Base-by-base conservation (phyloP, 202 grass and related monocot genomes). In the Schoenoplectus tabernaemontani region DNA sequence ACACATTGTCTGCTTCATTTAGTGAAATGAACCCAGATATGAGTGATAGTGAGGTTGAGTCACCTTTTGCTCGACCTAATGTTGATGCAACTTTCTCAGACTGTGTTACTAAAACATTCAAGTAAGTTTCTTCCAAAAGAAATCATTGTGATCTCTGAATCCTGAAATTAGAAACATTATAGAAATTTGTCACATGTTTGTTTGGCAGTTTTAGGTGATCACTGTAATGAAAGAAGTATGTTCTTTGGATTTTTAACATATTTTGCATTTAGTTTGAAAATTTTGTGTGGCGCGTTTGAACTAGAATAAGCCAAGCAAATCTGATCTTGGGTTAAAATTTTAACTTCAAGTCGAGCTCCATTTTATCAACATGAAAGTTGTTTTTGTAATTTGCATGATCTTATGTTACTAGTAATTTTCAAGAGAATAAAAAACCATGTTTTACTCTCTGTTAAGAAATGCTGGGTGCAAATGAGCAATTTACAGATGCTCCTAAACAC, bases 31-130 rank as follows among this genome's bases (percentile, higher is more conserved):
- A 87, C 43, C 87, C 68, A 13, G 89, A 97, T 68, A 87, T 88
- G 46, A 93, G 91, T 34, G 89, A 97, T 77, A 89, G 85, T 60
- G 95, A 97, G 81, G 91, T 90, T 65, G 91, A 93, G 33, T 98
- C 95, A 0, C 91, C 88, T n/a, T 97, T 94, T 89, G 85, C 84
- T 80, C 80, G 75, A 43, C 36, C 59, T 59, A 92, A 90, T 88
- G 84, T 84, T 6, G 87, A 92, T 85, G 77, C n/a, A 42, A 84
- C 82, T 87, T 75, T 87, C 67, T 73, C 86, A 39, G 87, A 97
- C 43, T 86, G 51, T 57, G 37, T 82, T 81, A 82, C 78, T 66
- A 90, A 89, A 81, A 57, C 84, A 57, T 90, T 94, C 19, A 92
- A 90, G 95, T 94, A 89, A 85, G 91, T 84, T 76, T 34, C 71